A percentile compares a stretch with the other conserved stretches of the same genome.
Conservation (phyloP, 106 monocot species). For the Posidonia australis region DNA sequence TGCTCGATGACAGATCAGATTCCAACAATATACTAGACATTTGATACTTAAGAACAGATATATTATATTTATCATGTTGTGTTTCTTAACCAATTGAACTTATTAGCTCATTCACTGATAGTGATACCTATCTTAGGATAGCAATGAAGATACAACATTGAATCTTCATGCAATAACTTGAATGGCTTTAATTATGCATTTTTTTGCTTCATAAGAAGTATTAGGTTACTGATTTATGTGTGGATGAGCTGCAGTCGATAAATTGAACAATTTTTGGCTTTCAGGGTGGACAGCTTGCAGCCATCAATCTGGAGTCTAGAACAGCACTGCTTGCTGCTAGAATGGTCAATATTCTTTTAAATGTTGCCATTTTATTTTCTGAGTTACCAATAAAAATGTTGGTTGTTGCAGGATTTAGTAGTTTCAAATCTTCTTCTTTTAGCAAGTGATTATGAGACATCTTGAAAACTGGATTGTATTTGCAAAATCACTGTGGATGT, state of each 20-base stretch:
- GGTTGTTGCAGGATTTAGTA: background rate
- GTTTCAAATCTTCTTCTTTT: background rate
- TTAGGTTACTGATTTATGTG: background rate
- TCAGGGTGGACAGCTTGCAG: constrained; percentile 89
- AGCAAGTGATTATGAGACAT: background rate
- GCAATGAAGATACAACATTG: background rate
- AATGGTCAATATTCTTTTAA: constrained; percentile 38
- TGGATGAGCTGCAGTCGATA: background rate
- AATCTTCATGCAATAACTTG: too few species aligned
- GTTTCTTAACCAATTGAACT: too few species aligned
- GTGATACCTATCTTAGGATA: too few species aligned
- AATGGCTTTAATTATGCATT: background rate
- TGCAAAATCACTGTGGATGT: background rate
- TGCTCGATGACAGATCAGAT: too few species aligned
- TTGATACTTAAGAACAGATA: too few species aligned
- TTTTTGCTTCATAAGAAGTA: background rate
- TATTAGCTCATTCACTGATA: too few species aligned
- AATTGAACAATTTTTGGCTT: constrained; percentile 1
- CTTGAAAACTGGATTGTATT: background rate
- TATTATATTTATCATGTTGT: too few species aligned
- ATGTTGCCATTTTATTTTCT: background rate
- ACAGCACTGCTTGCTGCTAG: constrained; percentile 75
- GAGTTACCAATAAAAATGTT: constrained; percentile 2
- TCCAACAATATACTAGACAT: too few species aligned
- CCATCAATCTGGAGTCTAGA: constrained; percentile 73